Conservation (phyloP, 75 land plant species). For the Selaginella tamariscina region DNA sequence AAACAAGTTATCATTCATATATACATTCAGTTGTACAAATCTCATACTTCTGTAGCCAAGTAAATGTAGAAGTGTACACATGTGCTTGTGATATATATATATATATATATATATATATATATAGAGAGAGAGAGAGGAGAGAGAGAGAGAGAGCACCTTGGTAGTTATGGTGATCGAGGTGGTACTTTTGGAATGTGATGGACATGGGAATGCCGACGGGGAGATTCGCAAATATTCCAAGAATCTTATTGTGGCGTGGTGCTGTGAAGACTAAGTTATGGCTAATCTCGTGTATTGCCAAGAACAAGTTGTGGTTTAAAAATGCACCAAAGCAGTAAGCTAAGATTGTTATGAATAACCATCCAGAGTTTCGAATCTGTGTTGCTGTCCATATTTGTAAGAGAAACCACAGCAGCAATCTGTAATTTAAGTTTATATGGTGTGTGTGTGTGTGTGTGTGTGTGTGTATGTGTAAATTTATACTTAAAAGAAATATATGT, state of each 20-base stretch:
- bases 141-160: no score
- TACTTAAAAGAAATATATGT: no score
- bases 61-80: no score
- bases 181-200: slow-evolving; percentile 94
- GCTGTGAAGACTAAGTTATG: slow-evolving; percentile 96
- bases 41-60: no score
- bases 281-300: slow-evolving; percentile 96
- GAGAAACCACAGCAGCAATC: slow-evolving; percentile 58
- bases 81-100: no score
- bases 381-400: slow-evolving; percentile 79
- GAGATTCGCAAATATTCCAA: slow-evolving; percentile 93
- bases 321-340: slow-evolving; percentile 93
- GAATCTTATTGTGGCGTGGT: slow-evolving; percentile 60
- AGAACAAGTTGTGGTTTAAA: slow-evolving; percentile 92
- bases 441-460: no score
- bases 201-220: slow-evolving; percentile 98
- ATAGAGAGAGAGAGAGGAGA: no score
- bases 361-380: slow-evolving; percentile 35
- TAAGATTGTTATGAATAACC: slow-evolving; percentile 45
- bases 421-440: no score
- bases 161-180: slow-evolving; percentile 86
- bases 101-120: no score
- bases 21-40: no score
- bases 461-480: no score
- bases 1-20: no score